These are phyloP conservation scores for Apiotrichum brassicae DNA, from an alignment of 1,284 basidiomycete species.

Conservation along the genomic window DNA sequence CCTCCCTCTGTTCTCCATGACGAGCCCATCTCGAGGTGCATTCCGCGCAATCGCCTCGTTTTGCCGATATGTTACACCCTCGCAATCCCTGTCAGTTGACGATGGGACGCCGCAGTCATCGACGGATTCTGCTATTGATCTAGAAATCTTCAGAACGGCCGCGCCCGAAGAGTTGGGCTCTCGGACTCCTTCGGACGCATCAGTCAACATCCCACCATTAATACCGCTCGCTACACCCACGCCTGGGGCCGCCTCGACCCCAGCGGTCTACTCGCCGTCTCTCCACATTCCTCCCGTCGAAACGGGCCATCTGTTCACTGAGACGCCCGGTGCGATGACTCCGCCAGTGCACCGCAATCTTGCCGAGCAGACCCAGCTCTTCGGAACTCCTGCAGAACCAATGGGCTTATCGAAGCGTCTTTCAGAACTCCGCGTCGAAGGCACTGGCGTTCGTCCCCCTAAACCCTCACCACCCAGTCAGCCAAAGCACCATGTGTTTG, in stretches of 20 bases:
- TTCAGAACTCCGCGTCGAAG: too few species aligned
- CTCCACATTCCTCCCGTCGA: neutral
- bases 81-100: neutral
- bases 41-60: slow-evolving; percentile 47
- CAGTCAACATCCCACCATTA: neutral
- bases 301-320: neutral
- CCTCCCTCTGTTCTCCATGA: slow-evolving; percentile 75
- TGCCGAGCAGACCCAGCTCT: too few species aligned
- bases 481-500: neutral
- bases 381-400: too few species aligned
- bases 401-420: too few species aligned
- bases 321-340: too few species aligned
- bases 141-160: neutral
- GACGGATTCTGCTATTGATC: neutral
- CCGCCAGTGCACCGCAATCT: too few species aligned
- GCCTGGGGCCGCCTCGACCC: neutral
- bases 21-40: slow-evolving; percentile 53
- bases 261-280: neutral
- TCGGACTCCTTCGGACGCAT: neutral
- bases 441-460: too few species aligned
- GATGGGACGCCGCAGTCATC: neutral
- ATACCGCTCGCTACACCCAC: neutral
- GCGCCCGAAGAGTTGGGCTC: neutral
- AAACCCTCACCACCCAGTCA: too few species aligned
- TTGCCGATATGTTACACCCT: slow-evolving; percentile 45